These are phyloP conservation scores for Priceomyces haplophilus DNA, from an alignment of 805 yeast genomes.

Conservation along the genomic window DNA sequence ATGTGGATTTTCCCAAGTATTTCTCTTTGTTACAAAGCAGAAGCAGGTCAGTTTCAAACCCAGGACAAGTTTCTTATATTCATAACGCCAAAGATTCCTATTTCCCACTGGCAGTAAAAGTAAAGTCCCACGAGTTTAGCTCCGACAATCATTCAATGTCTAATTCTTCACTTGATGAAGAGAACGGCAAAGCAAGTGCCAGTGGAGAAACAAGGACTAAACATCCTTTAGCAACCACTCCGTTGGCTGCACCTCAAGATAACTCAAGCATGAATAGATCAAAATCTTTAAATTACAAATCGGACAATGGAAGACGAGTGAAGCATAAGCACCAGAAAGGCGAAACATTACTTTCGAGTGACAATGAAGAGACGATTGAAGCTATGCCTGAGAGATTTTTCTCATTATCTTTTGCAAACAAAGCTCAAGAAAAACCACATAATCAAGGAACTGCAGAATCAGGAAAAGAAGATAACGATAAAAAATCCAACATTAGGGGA, in stretches of 20 bases:
- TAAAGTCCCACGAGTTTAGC: constrained; percentile 1
- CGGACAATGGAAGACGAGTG: background rate
- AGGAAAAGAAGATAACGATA: background rate
- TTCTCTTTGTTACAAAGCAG: constrained; percentile 12
- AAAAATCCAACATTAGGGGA: too few relatives aligned
- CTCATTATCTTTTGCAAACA: constrained; percentile 17
- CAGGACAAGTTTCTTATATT: constrained; percentile 11
- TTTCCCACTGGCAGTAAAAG: constrained; percentile 18
- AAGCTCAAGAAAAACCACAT: constrained; percentile 14
- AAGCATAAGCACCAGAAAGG: constrained; percentile 5
- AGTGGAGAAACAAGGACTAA: background rate
- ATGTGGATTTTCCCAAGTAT: constrained; percentile 23
- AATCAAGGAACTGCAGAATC: constrained; percentile 10
- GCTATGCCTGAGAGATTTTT: constrained; percentile 11
- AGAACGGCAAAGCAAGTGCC: background rate
- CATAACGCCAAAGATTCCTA: constrained; percentile 25
- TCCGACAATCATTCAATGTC: constrained; percentile 7
- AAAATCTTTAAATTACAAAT: constrained; percentile 22
- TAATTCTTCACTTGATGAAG: constrained; percentile 5
- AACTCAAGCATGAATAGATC: constrained; percentile 11
- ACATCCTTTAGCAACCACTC: background rate
- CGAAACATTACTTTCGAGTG: background rate
- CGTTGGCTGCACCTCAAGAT: constrained; percentile 1
- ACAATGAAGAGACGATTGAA: constrained; percentile 4
- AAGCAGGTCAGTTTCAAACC: constrained; percentile 25